Conservation (phyloP, 176 grass and related monocot genomes). For the Carex cristatella region DNA sequence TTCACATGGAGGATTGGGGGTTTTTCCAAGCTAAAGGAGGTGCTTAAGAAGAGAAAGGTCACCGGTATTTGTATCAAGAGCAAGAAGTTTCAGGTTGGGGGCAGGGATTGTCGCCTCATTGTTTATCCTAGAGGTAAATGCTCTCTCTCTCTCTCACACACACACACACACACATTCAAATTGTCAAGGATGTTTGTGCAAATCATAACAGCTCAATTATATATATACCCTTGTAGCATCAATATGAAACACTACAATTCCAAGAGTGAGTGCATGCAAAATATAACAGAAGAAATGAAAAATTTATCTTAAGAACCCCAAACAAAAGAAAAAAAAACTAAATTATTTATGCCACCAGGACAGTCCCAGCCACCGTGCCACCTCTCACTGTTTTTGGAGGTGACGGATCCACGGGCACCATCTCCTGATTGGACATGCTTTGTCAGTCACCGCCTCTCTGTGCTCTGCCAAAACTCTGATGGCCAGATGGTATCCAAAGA, state of each 20-base stretch:
- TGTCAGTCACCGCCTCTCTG: slow-evolving; percentile 87
- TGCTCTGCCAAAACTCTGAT: slow-evolving; percentile 86
- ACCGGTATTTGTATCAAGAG: slow-evolving; percentile 91
- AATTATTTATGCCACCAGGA: slow-evolving; percentile 45
- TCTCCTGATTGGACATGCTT: slow-evolving; percentile 92
- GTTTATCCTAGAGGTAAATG: slow-evolving; percentile 75
- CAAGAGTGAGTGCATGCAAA: slow-evolving; percentile 3
- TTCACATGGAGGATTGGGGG: slow-evolving; percentile 89
- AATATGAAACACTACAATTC: not conserved
- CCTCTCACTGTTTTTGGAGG: slow-evolving; percentile 94
- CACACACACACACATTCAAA: not conserved
- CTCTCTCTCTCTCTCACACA: not conserved
- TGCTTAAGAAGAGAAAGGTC: slow-evolving; percentile 91
- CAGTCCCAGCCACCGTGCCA: slow-evolving; percentile 97
- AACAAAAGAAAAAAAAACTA: not conserved
- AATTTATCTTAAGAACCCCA: not conserved
- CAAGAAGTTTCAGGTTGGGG: slow-evolving; percentile 84
- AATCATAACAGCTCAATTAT: not conserved
- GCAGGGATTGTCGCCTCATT: slow-evolving; percentile 92
- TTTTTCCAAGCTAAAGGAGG: slow-evolving; percentile 89
- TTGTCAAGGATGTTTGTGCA: not conserved
- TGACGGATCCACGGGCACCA: slow-evolving; percentile 70
- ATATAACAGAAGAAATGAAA: not conserved
- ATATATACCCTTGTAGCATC: not conserved
- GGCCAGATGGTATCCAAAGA: slow-evolving; percentile 85